These are phyloP conservation scores for Lepiota subincarnata DNA, from an alignment of 768 basidiomycete genomes.

Conservation along the genomic window DNA sequence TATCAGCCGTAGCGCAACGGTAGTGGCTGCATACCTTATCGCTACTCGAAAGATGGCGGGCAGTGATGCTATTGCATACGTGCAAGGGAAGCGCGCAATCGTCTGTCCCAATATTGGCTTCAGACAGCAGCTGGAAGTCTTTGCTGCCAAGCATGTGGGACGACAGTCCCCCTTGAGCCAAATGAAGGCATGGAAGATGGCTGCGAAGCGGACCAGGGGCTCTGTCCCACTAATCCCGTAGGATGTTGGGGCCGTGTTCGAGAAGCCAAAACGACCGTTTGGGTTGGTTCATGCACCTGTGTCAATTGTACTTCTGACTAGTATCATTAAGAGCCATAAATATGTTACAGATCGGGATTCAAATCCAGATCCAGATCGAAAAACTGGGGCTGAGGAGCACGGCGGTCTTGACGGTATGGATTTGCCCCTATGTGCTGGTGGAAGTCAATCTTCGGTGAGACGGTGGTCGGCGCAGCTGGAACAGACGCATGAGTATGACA, in stretches of 20 bases:
- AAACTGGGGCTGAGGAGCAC: conserved; percentile 53
- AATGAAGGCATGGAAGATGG: conserved; percentile 4
- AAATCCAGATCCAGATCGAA: conserved; percentile 83
- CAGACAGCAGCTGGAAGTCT: conserved; percentile 48
- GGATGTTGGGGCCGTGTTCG: background rate
- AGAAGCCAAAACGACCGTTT: background rate
- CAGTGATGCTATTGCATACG: conserved; percentile 49
- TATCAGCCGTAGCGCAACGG: conserved; percentile 69
- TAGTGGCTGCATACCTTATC: conserved; percentile 70
- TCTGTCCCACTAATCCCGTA: background rate
- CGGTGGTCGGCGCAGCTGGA: conserved; percentile 48
- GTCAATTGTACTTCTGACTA: background rate
- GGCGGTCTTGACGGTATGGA: conserved; percentile 69
- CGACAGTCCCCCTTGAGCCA: conserved; percentile 4
- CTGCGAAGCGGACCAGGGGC: background rate
- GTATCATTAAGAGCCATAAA: background rate
- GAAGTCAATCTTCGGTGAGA: conserved; percentile 50
- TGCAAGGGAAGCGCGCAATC: conserved; percentile 53
- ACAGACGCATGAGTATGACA: conserved; percentile 9
- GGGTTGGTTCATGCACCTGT: conserved; percentile 1
- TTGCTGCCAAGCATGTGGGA: conserved; percentile 26
- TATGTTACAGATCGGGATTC: conserved; percentile 65
- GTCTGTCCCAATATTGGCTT: conserved; percentile 69
- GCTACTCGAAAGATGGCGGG: conserved; percentile 50
- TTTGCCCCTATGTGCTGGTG: conserved; percentile 54